A percentile compares a stretch with the other conserved stretches of the same genome.
Evolutionary conservation across 768 basidiomycete genomes (phyloP).

Genomic region (Suillus placidus): DNA sequence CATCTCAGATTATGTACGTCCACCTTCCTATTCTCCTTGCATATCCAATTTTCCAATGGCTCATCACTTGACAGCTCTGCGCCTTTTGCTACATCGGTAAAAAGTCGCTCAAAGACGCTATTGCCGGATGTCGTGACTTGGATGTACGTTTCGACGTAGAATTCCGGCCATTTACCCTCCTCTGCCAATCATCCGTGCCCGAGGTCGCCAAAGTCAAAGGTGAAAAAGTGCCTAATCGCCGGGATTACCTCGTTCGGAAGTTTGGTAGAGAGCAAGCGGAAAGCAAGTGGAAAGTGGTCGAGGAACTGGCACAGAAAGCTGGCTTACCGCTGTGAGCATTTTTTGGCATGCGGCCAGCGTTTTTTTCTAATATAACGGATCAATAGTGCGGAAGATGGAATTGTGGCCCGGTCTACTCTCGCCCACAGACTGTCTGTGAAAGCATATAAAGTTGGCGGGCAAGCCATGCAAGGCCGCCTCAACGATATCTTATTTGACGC

Average conservation of each 20-base stretch:
- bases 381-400: conserved; percentile 41
- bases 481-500: conserved; percentile 42
- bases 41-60: not conserved
- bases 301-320: conserved; percentile 32
- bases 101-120: conserved; percentile 41
- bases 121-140: conserved; percentile 35
- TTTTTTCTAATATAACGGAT: not conserved
- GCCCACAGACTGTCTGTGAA: conserved; percentile 49
- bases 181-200: conserved; percentile 24
- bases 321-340: conserved; percentile 29
- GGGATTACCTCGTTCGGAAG: conserved; percentile 27
- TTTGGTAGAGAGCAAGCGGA: conserved; percentile 31
- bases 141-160: conserved; percentile 38
- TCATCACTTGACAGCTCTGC: conserved; percentile 27
- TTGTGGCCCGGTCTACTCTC: conserved; percentile 41
- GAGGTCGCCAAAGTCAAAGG: not conserved
- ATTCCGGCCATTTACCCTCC: conserved; percentile 36
- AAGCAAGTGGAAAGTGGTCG: conserved; percentile 28
- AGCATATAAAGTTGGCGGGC: conserved; percentile 45
- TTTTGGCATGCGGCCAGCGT: not conserved
- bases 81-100: conserved; percentile 43
- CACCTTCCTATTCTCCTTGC: not conserved
- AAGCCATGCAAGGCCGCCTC: conserved; percentile 40
- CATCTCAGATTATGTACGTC: conserved; percentile 39
- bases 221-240: conserved; percentile 17